Evolutionary conservation across 768 basidiomycete genomes (phyloP), one percentile per base, ranked within the genome.

Genomic region (Tylopilus sp.): DNA sequence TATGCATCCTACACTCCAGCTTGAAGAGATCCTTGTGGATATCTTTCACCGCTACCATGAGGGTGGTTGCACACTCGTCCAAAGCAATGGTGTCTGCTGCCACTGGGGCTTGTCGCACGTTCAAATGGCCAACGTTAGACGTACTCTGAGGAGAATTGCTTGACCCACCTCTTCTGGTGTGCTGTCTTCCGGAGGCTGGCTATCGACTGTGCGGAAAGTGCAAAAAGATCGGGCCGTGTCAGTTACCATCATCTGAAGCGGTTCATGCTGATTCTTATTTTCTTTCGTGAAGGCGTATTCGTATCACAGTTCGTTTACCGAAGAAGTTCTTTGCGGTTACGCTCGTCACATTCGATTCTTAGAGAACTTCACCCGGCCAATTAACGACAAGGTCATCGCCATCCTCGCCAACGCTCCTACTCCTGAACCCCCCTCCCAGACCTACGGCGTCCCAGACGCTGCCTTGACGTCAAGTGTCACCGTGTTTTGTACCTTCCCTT

Each of bases 141-240:
- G 48, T 50, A 1, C 48, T 50, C 21, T 50, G 48, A 35, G 43
- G 41, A 36, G 48, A 50, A 41, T 33, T 50, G 33, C 26, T 39
- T 26, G 28, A 50, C 18, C 26, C 44, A 6, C 44, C 42, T 22
- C 49, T 43, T 17, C 42, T 50, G 9, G 49, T 43, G 22, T 43
- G 36, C 22, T 50, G 49, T 23, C 35, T 50, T 39, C 49, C 49
- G 17, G 49, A 50, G 30, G 49, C 43, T 22, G 44, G 42, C 1
- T 36, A 50, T 23, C 35, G 49, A n/a, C 28, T 1, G 28, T 10
- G 6, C 28, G 11, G 11, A 8, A 7, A 1, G 28, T 10, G 6
- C 28, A 28, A 28, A 8, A 7, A 28, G 28, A 10, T 28, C 28
- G 11, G 28, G 11, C 28, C 28, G 2, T 10, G 28, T 8, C 11